Evolutionary conservation across 2,329 filamentous ascomycete genomes (phyloP).

Genomic region (Alternaria triticimaculans): DNA sequence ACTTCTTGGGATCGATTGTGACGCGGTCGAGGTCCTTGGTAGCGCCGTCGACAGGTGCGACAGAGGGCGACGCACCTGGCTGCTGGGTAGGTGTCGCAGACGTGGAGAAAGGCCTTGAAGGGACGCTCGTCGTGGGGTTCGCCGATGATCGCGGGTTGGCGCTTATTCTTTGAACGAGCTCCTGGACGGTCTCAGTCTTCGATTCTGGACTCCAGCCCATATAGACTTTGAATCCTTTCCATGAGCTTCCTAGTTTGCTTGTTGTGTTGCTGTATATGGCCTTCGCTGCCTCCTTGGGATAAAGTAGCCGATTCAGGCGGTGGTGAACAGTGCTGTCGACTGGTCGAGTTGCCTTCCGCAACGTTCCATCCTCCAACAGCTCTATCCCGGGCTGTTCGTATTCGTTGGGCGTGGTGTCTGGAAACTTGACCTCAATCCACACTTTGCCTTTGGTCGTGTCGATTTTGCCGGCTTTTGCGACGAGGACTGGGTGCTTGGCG

Average conservation of each 20-base stretch:
- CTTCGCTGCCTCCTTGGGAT: constrained; percentile 27
- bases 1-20: constrained; percentile 34
- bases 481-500: constrained; percentile 39
- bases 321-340: constrained; percentile 47
- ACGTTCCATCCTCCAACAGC: constrained; percentile 48
- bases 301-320: constrained; percentile 37
- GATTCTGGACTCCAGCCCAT: constrained; percentile 32
- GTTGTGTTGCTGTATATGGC: constrained; percentile 35
- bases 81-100: constrained; percentile 22
- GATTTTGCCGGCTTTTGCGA: constrained; percentile 45
- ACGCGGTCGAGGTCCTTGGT: constrained; percentile 27
- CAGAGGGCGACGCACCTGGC: constrained; percentile 13
- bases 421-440: constrained; percentile 59
- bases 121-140: constrained; percentile 9
- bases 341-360: constrained; percentile 38
- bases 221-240: constrained; percentile 32
- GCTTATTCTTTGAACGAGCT: constrained; percentile 16
- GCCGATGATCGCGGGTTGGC: constrained; percentile 8
- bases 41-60: constrained; percentile 14
- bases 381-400: constrained; percentile 55
- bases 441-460: constrained; percentile 50
- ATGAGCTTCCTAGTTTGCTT: constrained; percentile 23
- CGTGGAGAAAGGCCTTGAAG: constrained; percentile 14
- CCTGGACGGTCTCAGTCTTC: constrained; percentile 18
- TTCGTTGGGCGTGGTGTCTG: constrained; percentile 56